Conservation (phyloP, 371 early-diverging fungal species). For the Apophysomyces ossiformis region DNA sequence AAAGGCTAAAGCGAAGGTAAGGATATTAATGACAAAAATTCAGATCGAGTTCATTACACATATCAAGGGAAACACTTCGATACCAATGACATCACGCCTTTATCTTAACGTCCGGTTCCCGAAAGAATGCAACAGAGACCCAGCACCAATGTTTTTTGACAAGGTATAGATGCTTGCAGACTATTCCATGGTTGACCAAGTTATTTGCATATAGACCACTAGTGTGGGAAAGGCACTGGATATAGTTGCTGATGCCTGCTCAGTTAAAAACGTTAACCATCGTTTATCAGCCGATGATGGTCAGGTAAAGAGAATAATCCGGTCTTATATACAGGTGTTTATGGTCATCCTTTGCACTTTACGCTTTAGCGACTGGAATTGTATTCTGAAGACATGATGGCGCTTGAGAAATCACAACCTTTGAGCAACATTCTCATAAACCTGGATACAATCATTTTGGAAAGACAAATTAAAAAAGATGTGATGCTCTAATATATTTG, state of each 20-base stretch:
- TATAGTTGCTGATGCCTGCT: slow-evolving; percentile 27
- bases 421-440: slow-evolving; percentile 23
- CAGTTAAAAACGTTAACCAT: slow-evolving; percentile 33
- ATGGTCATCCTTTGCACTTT: neutral
- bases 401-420: slow-evolving; percentile 20
- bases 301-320: slow-evolving; percentile 23
- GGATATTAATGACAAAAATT: neutral
- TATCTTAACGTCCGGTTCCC: slow-evolving; percentile 36
- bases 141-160: slow-evolving; percentile 32
- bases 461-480: slow-evolving; percentile 13
- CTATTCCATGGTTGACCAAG: neutral
- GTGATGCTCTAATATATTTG: neutral
- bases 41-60: neutral
- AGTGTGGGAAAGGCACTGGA: slow-evolving; percentile 31
- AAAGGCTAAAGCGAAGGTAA: slow-evolving; percentile 38
- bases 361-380: slow-evolving; percentile 26
- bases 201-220: slow-evolving; percentile 16
- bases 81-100: slow-evolving; percentile 29
- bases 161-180: slow-evolving; percentile 22
- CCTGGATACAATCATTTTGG: slow-evolving; percentile 30
- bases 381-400: slow-evolving; percentile 25
- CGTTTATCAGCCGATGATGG: slow-evolving; percentile 21
- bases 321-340: neutral
- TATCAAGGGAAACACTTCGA: slow-evolving; percentile 21
- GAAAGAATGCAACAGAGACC: slow-evolving; percentile 14